A percentile compares a stretch with the other conserved stretches of the same genome.
phyloP scores from a whole-genome alignment of 2,329 filamentous ascomycete species.

The Alternaria sp. region DNA sequence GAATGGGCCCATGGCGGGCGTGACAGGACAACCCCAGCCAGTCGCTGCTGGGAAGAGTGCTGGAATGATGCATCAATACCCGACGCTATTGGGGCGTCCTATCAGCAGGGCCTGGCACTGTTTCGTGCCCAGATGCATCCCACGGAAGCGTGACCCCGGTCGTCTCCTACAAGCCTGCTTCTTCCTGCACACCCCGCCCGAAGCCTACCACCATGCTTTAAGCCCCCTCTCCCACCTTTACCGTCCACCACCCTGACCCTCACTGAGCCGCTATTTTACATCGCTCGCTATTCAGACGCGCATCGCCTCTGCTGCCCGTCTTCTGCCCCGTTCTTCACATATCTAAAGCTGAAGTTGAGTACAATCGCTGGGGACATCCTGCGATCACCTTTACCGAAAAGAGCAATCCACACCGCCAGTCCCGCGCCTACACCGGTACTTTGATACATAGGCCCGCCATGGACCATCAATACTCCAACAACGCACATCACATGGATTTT shows the following conservation, averaged over 20 bases:
- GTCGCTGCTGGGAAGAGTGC: slow-evolving; percentile 27
- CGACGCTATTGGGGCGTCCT: slow-evolving; percentile 47
- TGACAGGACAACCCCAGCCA: slow-evolving; percentile 33
- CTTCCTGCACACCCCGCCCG: slow-evolving; percentile 25
- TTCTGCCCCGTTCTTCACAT: slow-evolving; percentile 7
- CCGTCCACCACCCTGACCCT: slow-evolving; percentile 25
- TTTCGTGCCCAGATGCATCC: slow-evolving; percentile 36
- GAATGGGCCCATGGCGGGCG: slow-evolving; percentile 26
- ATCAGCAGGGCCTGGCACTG: slow-evolving; percentile 30
- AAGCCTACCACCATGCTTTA: slow-evolving; percentile 22
- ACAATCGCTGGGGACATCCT: slow-evolving; percentile 24
- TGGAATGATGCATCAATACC: slow-evolving; percentile 45
- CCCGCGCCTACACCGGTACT: slow-evolving; percentile 51
- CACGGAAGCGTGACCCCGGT: slow-evolving; percentile 26
- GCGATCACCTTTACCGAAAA: slow-evolving; percentile 44
- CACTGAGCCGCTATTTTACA: slow-evolving; percentile 19
- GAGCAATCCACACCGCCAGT: slow-evolving; percentile 52
- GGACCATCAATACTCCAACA: slow-evolving; percentile 42
- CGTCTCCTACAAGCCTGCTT: slow-evolving; percentile 17
- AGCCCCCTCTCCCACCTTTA: slow-evolving; percentile 39
- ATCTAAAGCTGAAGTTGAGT: slow-evolving; percentile 15
- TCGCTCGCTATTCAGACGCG: slow-evolving; percentile 17
- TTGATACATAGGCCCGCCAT: slow-evolving; percentile 52
- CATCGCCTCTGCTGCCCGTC: slow-evolving; percentile 20
- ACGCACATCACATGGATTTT: slow-evolving; percentile 48